Base-by-base conservation (phyloP, 768 basidiomycete genomes). In the Suillus tomentosus region DNA sequence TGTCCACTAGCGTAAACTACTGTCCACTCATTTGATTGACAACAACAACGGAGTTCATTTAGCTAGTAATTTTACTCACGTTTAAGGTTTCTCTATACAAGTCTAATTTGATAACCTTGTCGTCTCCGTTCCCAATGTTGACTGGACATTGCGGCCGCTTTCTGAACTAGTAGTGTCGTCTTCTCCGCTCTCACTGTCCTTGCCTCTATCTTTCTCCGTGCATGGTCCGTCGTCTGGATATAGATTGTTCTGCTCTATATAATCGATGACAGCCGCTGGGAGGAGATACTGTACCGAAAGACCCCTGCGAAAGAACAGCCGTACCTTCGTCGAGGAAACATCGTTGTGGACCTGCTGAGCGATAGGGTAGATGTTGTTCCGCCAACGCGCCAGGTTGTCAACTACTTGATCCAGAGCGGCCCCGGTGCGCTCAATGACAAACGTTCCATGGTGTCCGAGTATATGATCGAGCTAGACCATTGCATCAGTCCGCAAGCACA, bases 311-410 rank as follows among this genome's bases (percentile, higher is more conserved):
- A 94, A 79, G 78, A 93, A 91, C 27, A 92, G 75, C 39, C 90
- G 88, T 67, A 87, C 94, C 81, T 97, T 98, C 19, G 96, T 97
- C 69, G 92, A 95, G 8, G 94, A 96, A 53, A 96, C 95, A 73
- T 98, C 95, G 73, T 98, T 98, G 78, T 96, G 95, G 69, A 98
- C 96, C 60, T 96, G 84, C 76, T 97, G 95, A 63, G 92, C 90
- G 70, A 97, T 90, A 66, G 99, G 86, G 71, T 94, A 88, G 65
- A 96, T 95, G 73, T 95, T 96, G 72, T 85, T 82, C 67, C 88
- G 86, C 89, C 86, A 90, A 65, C 83, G 85, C 64, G 87, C 88
- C 72, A 92, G 80, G 71, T 77, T 84, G 69, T 90, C 89, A 45
- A 85, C 89, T 11, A 89, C 90, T 73, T 91, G 89, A 65, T 89